Percentiles rank a stretch among this genome's conserved stretches.
These are phyloP conservation scores for Neotropicomus parvogracilis DNA, from an alignment of 1,284 basidiomycete species.

Conservation along the genomic window DNA sequence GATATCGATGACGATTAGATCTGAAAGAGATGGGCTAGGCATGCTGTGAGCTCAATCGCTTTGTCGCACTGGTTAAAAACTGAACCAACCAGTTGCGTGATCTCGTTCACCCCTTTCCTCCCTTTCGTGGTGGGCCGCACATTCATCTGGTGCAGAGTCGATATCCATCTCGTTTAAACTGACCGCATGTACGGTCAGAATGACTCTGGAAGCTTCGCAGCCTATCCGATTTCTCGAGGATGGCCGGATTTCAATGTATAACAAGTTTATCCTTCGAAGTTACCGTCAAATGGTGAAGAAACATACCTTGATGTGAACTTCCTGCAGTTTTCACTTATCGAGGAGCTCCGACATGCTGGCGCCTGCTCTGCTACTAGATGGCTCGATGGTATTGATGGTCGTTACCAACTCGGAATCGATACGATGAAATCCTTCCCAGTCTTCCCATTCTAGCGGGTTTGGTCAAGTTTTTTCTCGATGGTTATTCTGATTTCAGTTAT, in stretches of 20 bases:
- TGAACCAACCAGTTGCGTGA: no score
- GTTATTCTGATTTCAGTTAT: no score
- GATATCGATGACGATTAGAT: conserved; percentile 1
- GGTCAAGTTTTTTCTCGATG: not conserved
- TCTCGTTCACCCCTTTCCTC: no score
- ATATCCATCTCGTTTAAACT: no score
- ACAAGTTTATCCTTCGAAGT: no score
- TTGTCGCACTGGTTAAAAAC: no score
- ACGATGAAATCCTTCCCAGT: no score
- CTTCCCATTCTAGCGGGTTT: no score
- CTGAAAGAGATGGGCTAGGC: not conserved
- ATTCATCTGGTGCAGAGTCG: not conserved
- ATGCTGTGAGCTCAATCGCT: no score
- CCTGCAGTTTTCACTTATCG: not conserved
- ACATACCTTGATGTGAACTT: not conserved
- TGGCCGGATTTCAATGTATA: not conserved
- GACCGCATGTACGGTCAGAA: not conserved
- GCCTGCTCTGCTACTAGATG: not conserved
- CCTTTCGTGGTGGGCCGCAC: not conserved
- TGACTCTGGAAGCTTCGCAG: not conserved
- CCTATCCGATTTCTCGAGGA: not conserved
- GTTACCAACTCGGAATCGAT: not conserved
- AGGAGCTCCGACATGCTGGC: not conserved
- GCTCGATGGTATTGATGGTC: not conserved
- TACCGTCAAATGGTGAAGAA: not conserved